Evolutionary conservation across 306 rosid genomes (phyloP).

Genomic region (Fragaria iinumae): DNA sequence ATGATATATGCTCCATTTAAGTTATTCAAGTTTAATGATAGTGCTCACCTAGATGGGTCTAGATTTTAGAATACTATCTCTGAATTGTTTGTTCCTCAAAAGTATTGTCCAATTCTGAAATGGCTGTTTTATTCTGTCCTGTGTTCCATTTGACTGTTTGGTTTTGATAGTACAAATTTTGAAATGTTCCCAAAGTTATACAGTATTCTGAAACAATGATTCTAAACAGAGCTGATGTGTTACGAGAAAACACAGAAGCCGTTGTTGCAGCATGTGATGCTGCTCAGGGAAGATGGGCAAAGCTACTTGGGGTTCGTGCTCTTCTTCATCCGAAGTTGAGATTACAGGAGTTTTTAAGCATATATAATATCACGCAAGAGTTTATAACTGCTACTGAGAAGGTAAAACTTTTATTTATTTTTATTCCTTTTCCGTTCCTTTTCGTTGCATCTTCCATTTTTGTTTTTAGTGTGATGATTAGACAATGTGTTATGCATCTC

Average conservation of each 20-base stretch:
- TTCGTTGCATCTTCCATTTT: background rate
- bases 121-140: background rate
- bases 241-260: slow-evolving; percentile 99
- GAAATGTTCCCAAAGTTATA: slow-evolving; percentile 30
- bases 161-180: slow-evolving; percentile 14
- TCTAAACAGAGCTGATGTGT: slow-evolving; percentile 92
- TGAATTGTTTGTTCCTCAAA: background rate
- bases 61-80: background rate
- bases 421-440: background rate
- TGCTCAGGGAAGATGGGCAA: slow-evolving; percentile 99
- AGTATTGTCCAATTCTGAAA: background rate
- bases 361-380: slow-evolving; percentile 84
- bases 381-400: slow-evolving; percentile 90
- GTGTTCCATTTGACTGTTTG: slow-evolving; percentile 2
- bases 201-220: slow-evolving; percentile 57
- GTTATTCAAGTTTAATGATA: background rate
- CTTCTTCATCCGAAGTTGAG: slow-evolving; percentile 91
- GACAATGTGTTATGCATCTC: slow-evolving; percentile 19
- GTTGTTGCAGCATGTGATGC: slow-evolving; percentile 99
- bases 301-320: slow-evolving; percentile 97
- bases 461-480: slow-evolving; percentile 13
- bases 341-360: slow-evolving; percentile 84
- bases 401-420: slow-evolving; percentile 39
- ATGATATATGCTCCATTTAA: background rate
- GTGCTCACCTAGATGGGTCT: background rate